These are phyloP conservation scores for Datisca glomerata DNA, from an alignment of 306 rosid genomes.

Conservation along the genomic window DNA sequence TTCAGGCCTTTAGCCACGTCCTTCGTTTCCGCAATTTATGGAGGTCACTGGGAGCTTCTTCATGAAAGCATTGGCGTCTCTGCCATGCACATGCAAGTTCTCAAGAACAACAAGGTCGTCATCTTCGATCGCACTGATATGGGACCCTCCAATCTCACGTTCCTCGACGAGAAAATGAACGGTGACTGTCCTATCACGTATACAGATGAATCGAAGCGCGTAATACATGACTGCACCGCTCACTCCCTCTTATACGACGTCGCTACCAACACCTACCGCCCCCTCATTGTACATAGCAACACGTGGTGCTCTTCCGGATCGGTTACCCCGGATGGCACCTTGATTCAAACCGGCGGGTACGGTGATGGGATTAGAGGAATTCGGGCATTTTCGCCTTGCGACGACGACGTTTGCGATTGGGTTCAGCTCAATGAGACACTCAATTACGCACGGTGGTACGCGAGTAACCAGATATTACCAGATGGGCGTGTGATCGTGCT, in stretches of 20 bases:
- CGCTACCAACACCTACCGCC: slow-evolving; percentile 30
- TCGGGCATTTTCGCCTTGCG: slow-evolving; percentile 34
- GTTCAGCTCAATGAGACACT: slow-evolving; percentile 11
- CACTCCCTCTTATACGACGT: slow-evolving; percentile 64
- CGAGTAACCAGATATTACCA: slow-evolving; percentile 55
- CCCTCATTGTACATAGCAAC: slow-evolving; percentile 44
- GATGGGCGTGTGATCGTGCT: slow-evolving; percentile 40
- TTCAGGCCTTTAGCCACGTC: too few relatives aligned
- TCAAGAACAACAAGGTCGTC: slow-evolving; percentile 46
- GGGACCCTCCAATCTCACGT: slow-evolving; percentile 67
- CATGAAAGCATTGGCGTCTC: slow-evolving; percentile 53
- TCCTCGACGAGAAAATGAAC: slow-evolving; percentile 16
- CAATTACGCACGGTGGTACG: slow-evolving; percentile 48
- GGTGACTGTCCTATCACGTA: too few relatives aligned
- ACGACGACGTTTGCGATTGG: slow-evolving; percentile 45
- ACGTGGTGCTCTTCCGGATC: slow-evolving; percentile 84
- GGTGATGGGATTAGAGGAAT: slow-evolving; percentile 36
- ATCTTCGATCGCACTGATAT: slow-evolving; percentile 66
- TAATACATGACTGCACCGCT: slow-evolving; percentile 56
- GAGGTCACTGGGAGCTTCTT: slow-evolving; percentile 49
- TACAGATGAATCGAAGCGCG: neutral
- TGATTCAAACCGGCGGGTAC: slow-evolving; percentile 71
- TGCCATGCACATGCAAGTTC: slow-evolving; percentile 92
- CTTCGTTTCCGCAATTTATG: slow-evolving; percentile 4
- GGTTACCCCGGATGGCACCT: slow-evolving; percentile 29